phyloP scores from a whole-genome alignment of 805 yeast genomes.

The Kodamaea laetipori region DNA sequence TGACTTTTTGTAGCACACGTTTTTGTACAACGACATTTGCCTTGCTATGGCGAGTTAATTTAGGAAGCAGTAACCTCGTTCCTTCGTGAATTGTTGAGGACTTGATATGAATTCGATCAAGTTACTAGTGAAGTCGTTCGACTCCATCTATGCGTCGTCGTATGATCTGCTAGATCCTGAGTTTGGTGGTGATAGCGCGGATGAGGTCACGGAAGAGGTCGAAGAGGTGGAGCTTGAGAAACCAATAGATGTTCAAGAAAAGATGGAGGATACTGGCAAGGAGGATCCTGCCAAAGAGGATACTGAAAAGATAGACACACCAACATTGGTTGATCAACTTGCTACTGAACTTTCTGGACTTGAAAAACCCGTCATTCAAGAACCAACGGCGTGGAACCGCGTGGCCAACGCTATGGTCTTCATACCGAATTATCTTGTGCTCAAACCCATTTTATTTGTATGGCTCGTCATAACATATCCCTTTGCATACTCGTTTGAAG shows the following conservation, averaged over 20 bases:
- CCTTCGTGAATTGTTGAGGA: slow-evolving; percentile 1
- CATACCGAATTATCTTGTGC: slow-evolving; percentile 50
- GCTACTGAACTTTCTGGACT: no score
- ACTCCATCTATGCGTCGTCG: slow-evolving; percentile 23
- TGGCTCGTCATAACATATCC: slow-evolving; percentile 63
- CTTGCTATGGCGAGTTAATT: slow-evolving; percentile 6
- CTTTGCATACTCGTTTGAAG: slow-evolving; percentile 42
- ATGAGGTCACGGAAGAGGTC: neutral
- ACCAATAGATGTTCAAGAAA: no score
- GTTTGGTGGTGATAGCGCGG: neutral
- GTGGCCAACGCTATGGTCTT: slow-evolving; percentile 27
- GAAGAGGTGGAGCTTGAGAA: no score
- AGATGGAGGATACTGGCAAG: no score
- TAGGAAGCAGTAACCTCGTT: neutral
- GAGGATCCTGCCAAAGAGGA: neutral
- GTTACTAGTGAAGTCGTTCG: slow-evolving; percentile 35
- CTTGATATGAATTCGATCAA: slow-evolving; percentile 37
- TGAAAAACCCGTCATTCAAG: neutral
- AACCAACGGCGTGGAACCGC: neutral
- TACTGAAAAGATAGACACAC: neutral
- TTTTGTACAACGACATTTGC: slow-evolving; percentile 12
- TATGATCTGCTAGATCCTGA: slow-evolving; percentile 6
- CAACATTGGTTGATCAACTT: neutral
- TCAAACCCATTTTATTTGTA: slow-evolving; percentile 52
- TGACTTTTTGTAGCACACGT: slow-evolving; percentile 13